Conservation (phyloP, 768 basidiomycete genomes). For the Termitomyces sp. region DNA sequence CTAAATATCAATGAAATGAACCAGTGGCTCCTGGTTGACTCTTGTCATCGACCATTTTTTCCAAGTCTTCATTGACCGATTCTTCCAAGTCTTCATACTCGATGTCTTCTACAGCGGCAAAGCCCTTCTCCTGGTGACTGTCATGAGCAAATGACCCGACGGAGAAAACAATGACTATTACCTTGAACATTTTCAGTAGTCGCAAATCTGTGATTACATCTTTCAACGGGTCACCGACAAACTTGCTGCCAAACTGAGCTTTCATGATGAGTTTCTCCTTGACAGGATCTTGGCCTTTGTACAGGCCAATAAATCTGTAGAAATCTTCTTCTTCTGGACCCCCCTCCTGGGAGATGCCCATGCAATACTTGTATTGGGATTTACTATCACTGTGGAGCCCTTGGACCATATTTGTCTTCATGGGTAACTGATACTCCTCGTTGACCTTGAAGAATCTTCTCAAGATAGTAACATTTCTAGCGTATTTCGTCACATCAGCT, state of each 20-base stretch:
- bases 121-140: neutral
- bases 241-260: no score
- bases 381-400: neutral
- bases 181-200: neutral
- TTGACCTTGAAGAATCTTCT: no score
- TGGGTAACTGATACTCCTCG: no score
- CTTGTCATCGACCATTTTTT: no score
- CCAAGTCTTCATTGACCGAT: neutral
- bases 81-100: neutral
- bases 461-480: no score
- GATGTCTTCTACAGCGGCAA: neutral
- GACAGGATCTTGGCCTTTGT: neutral
- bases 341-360: no score
- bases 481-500: no score
- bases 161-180: neutral
- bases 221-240: neutral
- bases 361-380: no score
- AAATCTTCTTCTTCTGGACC: neutral
- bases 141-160: neutral
- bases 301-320: neutral
- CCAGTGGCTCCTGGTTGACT: no score
- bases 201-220: neutral
- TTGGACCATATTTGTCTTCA: no score
- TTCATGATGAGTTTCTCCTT: neutral
- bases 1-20: no score